Percentiles rank a stretch among this genome's conserved stretches.
phyloP scores from a whole-genome alignment of 352 stramenopile species.

The Phytophthora parvispora region DNA sequence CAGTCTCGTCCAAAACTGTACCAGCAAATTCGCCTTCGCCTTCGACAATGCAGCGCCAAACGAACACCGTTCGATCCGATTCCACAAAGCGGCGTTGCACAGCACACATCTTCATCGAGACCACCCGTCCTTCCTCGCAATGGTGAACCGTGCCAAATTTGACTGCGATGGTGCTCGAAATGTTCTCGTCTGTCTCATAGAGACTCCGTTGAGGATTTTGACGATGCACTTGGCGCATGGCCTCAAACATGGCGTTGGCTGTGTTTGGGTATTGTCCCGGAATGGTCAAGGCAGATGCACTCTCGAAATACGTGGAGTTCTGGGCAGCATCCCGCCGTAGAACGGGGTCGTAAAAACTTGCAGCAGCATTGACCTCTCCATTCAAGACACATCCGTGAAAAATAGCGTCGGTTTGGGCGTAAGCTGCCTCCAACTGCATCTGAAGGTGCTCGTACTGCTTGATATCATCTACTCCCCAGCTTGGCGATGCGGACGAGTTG shows the following conservation, averaged over 20 bases:
- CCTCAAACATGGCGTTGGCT: constrained; percentile 15
- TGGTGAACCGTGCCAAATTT: constrained; percentile 19
- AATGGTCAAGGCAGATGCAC: constrained; percentile 13
- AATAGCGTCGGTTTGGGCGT: constrained; percentile 12
- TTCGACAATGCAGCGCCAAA: constrained; percentile 20
- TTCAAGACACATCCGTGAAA: constrained; percentile 3
- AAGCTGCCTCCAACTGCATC: not conserved
- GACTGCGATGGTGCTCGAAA: constrained; percentile 14
- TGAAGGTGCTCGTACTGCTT: constrained; percentile 13
- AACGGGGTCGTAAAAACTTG: constrained; percentile 21
- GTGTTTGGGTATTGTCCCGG: constrained; percentile 8
- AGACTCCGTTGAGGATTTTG: constrained; percentile 3
- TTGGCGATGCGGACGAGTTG: not conserved
- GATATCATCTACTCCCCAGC: constrained; percentile 9
- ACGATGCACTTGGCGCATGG: constrained; percentile 11
- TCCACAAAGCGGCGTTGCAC: constrained; percentile 16
- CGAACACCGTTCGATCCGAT: constrained; percentile 12
- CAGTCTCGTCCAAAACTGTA: constrained; percentile 12
- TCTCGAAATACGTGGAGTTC: constrained; percentile 12
- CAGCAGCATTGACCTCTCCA: not conserved
- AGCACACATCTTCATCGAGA: constrained; percentile 1
- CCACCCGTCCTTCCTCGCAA: not conserved
- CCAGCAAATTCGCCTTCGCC: constrained; percentile 16
- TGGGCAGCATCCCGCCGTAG: constrained; percentile 3
- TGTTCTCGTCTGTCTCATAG: not conserved